Base-by-base conservation (phyloP, 148 eudicot species). In the Chenopodium quinoa region DNA sequence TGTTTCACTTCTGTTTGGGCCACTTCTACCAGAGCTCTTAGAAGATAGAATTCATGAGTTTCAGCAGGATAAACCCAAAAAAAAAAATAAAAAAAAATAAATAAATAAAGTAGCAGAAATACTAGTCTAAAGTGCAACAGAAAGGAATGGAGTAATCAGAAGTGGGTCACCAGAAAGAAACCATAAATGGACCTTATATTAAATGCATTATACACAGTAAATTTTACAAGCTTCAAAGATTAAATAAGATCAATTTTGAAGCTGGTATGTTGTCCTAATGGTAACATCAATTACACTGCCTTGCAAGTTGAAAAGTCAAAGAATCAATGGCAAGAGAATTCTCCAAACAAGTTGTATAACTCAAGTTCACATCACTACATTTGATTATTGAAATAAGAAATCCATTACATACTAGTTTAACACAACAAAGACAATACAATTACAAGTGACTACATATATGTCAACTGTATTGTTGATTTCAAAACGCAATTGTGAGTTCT, bases 361-460 rank as follows among this genome's bases (percentile, higher is more conserved):
- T 71, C 69, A 64, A 84, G 78, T 68, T 56, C 67, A 78, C 68
- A 77, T 72, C 78, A 50, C 62, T 56, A 56, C 1, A 56, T 56
- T 56, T 9, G 56, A 37, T 81, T 77, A 81, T 81, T 81, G 40
- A 67, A 65, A 46, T 25, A 76, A 68, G 46, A 73, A 64, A 40
- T 73, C 40, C 84, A 78, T 40, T 67, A 75, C 44, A 37, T 34
- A 71, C 67, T 77, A 77, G 14, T 67, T 47, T 54, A 78, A 81
- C 16, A 60, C 47, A 47, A 77, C 71, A 78, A 68, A 74, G 71
- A 78, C 64, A 60, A 44, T 47, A 72, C 79, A 81, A 79, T 85
- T 81, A 73, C 84, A 85, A 77, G 20, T 29, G 64, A 74, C 84
- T 78, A 47, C 48, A n/a, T 74, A 78, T 84, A 81, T 52, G 83